phyloP scores from a whole-genome alignment of 2,329 filamentous ascomycete species.

The Diaporthe vaccinii region DNA sequence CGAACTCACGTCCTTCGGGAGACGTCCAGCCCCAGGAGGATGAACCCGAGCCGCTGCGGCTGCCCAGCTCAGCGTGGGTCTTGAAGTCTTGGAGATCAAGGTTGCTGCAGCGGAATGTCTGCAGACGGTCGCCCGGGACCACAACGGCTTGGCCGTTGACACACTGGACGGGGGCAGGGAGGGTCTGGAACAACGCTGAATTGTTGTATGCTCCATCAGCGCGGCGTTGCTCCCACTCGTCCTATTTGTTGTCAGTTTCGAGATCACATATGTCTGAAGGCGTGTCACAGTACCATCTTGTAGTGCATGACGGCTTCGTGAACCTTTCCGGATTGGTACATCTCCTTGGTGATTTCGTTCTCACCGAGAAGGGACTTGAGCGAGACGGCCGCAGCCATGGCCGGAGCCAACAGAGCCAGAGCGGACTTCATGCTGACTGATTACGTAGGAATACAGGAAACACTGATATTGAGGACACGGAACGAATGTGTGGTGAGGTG shows the following conservation, averaged over 20 bases:
- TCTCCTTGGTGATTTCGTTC: constrained; percentile 18
- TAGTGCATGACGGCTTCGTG: constrained; percentile 22
- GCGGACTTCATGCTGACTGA: constrained; percentile 16
- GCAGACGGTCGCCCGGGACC: constrained; percentile 58
- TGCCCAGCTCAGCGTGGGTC: constrained; percentile 66
- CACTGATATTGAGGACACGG: not conserved
- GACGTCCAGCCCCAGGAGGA: constrained; percentile 64
- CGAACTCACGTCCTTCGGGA: constrained; percentile 63
- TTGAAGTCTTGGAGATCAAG: constrained; percentile 70
- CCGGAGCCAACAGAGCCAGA: constrained; percentile 18
- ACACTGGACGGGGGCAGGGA: constrained; percentile 23
- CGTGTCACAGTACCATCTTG: constrained; percentile 8
- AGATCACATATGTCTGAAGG: not conserved
- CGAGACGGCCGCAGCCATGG: constrained; percentile 26
- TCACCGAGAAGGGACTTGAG: constrained; percentile 19
- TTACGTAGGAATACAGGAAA: constrained; percentile 10
- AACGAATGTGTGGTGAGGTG: constrained; percentile 13
- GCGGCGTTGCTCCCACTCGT: constrained; percentile 18
- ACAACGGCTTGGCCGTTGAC: constrained; percentile 30
- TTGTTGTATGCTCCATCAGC: constrained; percentile 23
- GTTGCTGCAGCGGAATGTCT: constrained; percentile 63
- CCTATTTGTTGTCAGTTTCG: not conserved
- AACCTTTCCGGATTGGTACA: constrained; percentile 22
- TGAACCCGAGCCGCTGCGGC: constrained; percentile 52
- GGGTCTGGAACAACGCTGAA: constrained; percentile 6